Evolutionary conservation across 768 basidiomycete species (phyloP), one percentile per base, ranked within the genome.

Genomic region (Lactarius akahatsu): DNA sequence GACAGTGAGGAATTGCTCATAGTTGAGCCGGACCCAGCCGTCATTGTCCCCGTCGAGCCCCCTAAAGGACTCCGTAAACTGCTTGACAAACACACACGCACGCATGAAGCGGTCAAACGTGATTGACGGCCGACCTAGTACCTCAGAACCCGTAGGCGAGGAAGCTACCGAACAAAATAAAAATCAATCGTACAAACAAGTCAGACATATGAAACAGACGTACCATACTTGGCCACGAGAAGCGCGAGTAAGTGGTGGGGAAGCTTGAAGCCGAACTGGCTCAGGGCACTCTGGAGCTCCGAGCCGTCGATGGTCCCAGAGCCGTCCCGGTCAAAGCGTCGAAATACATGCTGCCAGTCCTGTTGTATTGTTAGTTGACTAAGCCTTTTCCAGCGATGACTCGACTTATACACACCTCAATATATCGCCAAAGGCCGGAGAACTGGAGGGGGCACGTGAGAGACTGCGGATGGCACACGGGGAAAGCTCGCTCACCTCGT

Each of bases 301-400:
- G 70, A 63, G 9, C 78, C 78, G 66, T 94, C 91, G 76, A 95
- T 94, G 40, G 87, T 82, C 18, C 92, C 93, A 16, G 90, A 91
- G 59, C 81, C 82, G 74, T 94, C 93, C 23, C 83, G 79, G 77
- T 94, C 92, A 70, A 93, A 93, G 76, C 89, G 89, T 54, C 80
- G 82, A 80, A 92, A 94, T 64, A 91, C 87, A 61, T 85, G 85
- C 78, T 92, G 90, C 92, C 91, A 93, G 75, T 93, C 90, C 83
- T 86, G 28, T 11, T 2, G 58, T 11, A 32, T n/a, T 3, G 2
- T 41, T 52, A 11, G 13, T 23, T 23, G 40, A 38, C 7, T 47
- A 20, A 3, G 32, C 32, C 20, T 59, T 20, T 38, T 20, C 43
- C 61, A 54, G 43, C n/a, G 15, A n/a, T 45, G n/a, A 23, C 41